phyloP scores from a whole-genome alignment of 345 rosid species.

The Acer negundo region DNA sequence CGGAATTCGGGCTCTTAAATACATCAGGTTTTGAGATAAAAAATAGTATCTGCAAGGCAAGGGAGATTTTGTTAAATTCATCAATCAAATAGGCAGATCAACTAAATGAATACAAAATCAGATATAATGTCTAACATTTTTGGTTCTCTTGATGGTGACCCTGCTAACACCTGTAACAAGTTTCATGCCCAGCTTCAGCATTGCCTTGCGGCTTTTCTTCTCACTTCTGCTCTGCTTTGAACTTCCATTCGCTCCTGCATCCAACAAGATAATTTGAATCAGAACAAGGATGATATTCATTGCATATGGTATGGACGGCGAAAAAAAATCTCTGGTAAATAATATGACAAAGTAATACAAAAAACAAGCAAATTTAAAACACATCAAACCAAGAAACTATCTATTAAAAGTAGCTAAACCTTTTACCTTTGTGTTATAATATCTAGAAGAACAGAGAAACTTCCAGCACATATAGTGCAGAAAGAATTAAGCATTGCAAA shows the following conservation, averaged over 20 bases:
- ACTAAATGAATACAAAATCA: not conserved
- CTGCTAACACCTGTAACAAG: conserved; percentile 78
- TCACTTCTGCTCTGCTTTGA: conserved; percentile 90
- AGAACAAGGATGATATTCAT: not conserved
- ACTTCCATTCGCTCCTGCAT: conserved; percentile 65
- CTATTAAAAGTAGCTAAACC: not conserved
- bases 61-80: conserved; percentile 9
- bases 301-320: not conserved
- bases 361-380: not conserved
- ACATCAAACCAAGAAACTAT: not conserved
- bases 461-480: not conserved
- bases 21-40: conserved; percentile 89
- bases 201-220: conserved; percentile 85
- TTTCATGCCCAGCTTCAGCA: conserved; percentile 87
- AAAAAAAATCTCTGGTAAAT: not conserved
- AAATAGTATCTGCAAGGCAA: conserved; percentile 59
- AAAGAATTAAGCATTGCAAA: not conserved
- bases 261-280: not conserved
- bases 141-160: conserved; percentile 84
- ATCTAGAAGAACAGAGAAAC: not conserved
- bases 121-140: conserved; percentile 44
- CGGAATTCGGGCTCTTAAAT: conserved; percentile 86
- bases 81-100: conserved; percentile 9
- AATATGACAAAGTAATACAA: conserved; percentile 4
- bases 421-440: not conserved